Evolutionary conservation across 73 alveolate genomes (phyloP).

Genomic region (Stentor coeruleus): DNA sequence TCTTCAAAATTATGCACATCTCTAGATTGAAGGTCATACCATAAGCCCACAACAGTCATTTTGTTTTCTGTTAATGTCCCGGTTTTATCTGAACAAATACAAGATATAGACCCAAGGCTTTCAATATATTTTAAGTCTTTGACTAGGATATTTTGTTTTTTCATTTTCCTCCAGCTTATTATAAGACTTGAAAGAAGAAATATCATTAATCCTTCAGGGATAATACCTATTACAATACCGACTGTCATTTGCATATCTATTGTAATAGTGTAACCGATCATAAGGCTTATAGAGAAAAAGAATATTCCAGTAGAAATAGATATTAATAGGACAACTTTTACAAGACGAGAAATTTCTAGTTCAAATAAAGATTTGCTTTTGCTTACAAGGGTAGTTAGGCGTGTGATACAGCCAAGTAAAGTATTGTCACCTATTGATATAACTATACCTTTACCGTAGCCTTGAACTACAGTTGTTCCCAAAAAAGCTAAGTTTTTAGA

Average conservation of each 20-base stretch:
- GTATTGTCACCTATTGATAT: conserved; percentile 48
- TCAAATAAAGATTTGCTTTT: conserved; percentile 57
- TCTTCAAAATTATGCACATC: neutral
- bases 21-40: neutral
- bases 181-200: conserved; percentile 66
- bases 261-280: conserved; percentile 48
- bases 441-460: conserved; percentile 49
- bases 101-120: conserved; percentile 77
- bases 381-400: conserved; percentile 52
- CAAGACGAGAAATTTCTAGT: conserved; percentile 57
- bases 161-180: conserved; percentile 56
- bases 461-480: conserved; percentile 60
- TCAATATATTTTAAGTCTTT: conserved; percentile 81
- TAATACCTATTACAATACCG: conserved; percentile 47
- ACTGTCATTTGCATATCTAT: conserved; percentile 26
- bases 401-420: conserved; percentile 49
- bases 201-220: conserved; percentile 51
- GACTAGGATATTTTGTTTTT: conserved; percentile 54
- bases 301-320: conserved; percentile 52
- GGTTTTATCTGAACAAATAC: conserved; percentile 87
- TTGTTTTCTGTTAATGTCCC: conserved; percentile 85
- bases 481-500: conserved; percentile 63
- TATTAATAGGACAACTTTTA: conserved; percentile 48
- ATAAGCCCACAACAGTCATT: conserved; percentile 65
- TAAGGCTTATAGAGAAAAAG: conserved; percentile 55